A percentile compares a stretch with the other conserved stretches of the same genome.
Conservation (phyloP, 345 rosid genomes). For the Arabis hirsuta region DNA sequence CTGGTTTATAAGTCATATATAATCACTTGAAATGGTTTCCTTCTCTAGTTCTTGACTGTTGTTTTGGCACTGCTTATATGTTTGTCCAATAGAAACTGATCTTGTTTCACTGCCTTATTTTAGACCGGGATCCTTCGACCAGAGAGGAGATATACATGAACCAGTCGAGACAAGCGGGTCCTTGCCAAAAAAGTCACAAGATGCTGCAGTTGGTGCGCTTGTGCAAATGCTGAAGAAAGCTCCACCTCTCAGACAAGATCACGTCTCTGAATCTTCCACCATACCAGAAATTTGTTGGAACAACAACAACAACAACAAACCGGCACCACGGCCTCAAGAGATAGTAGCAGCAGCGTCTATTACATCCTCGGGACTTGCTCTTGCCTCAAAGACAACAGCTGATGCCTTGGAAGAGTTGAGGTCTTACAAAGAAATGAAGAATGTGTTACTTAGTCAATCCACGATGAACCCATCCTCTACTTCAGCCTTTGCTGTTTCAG, state of each 20-base stretch:
- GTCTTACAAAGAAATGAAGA: conserved; percentile 69
- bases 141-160: conserved; percentile 50
- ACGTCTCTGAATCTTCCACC: conserved; percentile 43
- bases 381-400: conserved; percentile 68
- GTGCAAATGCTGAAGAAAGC: conserved; percentile 88
- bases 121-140: conserved; percentile 73
- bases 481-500: conserved; percentile 32
- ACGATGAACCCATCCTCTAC: conserved; percentile 24
- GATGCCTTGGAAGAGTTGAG: conserved; percentile 90
- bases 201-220: conserved; percentile 91
- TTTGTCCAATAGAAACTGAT: conserved; percentile 10
- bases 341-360: conserved; percentile 50
- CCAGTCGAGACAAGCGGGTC: conserved; percentile 56
- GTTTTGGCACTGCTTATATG: neutral
- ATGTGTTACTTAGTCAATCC: conserved; percentile 59
- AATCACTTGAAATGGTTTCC: conserved; percentile 1
- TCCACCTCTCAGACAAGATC: conserved; percentile 74
- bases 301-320: conserved; percentile 30
- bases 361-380: conserved; percentile 53
- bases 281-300: conserved; percentile 43
- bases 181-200: conserved; percentile 66
- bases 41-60: conserved; percentile 2
- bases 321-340: conserved; percentile 23
- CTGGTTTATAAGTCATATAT: neutral
- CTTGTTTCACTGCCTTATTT: neutral